Base-by-base conservation (phyloP, 2,329 filamentous ascomycete genomes). In the Sclerotinia spermophila region DNA sequence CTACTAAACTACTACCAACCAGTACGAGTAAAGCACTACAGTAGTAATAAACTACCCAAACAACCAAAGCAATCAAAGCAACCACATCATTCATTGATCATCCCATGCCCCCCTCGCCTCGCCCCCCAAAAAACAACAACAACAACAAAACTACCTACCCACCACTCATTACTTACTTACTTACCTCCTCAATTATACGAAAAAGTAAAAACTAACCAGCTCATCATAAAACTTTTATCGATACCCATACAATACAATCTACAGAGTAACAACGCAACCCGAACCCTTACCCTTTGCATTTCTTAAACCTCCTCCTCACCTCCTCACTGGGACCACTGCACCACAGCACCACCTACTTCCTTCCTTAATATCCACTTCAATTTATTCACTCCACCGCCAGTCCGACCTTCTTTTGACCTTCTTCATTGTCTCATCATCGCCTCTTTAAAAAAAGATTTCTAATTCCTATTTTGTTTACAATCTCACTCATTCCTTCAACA, bases 371-470 rank as follows among this genome's bases (percentile, higher is more conserved):
- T 38, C 56, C 56, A 60, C 67, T 44, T 35, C 56, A 19, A 68
- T 42, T 35, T 44, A 21, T n/a, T n/a, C 48, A 42, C 58, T 53
- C 44, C 58, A 69, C 67, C 56, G 60, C 51, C 56, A 62, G 44
- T 45, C 58, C 61, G 33, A 58, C 68, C 53, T 59, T 59, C 48
- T 53, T 62, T 62, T 51, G 33, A 10, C n/a, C 56, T 62, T 62
- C 56, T 60, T 19, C 40, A 42, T 67, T 35, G 51, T 48, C 55
- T 35, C n/a, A 33, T 27, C 30, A 27, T 38, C 42, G 40, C 66
- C 55, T 15, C 42, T 56, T 30, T 59, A 7, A n/a, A 42, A 30
- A 40, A 60, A 30, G 17, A 21, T 30, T 5, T 42, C 15, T 38
- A 13, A 48, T n/a, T 62, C 2, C 48, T 53, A 62, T 27, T 62